Conservation (phyloP, 2,329 filamentous ascomycete genomes). For the Cucurbitaria berberidis region DNA sequence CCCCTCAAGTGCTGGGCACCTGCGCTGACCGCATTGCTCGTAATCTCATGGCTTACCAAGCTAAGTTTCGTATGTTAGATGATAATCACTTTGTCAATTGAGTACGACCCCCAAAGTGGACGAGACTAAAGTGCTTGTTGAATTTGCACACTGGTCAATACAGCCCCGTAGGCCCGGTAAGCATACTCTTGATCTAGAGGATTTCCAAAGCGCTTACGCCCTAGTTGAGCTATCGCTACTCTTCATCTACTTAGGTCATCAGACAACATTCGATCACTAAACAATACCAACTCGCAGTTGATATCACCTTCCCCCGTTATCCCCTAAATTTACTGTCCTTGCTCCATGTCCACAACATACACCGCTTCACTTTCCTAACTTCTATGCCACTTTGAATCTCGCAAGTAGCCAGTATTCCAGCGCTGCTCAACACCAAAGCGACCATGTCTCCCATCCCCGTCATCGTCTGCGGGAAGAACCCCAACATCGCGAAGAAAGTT, state of each 20-base stretch:
- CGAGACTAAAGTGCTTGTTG: not conserved
- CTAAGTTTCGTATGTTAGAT: no score
- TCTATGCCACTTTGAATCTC: not conserved
- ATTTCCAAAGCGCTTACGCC: no score
- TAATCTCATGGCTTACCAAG: no score
- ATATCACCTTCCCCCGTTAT: no score
- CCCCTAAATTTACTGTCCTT: no score
- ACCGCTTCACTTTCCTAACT: not conserved
- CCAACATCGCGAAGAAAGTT: constrained; percentile 11
- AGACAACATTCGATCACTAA: not conserved
- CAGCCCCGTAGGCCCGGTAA: no score
- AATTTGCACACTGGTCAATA: not conserved
- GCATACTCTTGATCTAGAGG: no score
- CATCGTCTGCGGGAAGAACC: constrained; percentile 17
- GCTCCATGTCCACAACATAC: no score
- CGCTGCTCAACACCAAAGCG: not conserved
- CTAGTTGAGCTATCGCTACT: not conserved
- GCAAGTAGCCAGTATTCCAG: not conserved
- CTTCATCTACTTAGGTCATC: not conserved
- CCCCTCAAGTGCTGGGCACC: no score
- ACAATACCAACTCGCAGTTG: no score
- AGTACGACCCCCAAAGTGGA: not conserved
- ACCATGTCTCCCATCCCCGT: constrained; percentile 18
- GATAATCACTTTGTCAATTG: no score
- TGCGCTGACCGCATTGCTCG: no score